Evolutionary conservation across 2,329 filamentous ascomycete genomes (phyloP).

Genomic region (Blumeriella jaapii): DNA sequence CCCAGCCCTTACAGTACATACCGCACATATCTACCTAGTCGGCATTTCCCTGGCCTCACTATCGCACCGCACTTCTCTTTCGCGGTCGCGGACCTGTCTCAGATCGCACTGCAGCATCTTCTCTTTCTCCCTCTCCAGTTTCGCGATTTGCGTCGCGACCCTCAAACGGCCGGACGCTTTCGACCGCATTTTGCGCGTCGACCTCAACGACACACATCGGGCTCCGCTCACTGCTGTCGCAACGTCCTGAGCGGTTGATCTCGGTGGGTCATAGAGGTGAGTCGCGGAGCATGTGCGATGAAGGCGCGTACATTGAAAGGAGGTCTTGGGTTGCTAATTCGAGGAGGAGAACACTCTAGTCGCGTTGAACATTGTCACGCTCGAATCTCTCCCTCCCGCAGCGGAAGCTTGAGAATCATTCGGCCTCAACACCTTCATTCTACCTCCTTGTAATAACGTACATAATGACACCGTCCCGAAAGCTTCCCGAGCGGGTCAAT

Average conservation of each 20-base stretch:
- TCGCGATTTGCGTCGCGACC: conserved; percentile 2
- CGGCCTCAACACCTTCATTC: conserved; percentile 3
- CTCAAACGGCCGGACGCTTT: conserved; percentile 3
- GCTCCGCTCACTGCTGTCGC: conserved; percentile 7
- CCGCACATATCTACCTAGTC: too few species aligned
- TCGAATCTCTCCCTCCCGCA: conserved; percentile 1
- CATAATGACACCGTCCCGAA: conserved; percentile 20
- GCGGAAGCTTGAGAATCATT: conserved; percentile 5
- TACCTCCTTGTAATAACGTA: conserved; percentile 5
- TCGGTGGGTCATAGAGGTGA: conserved; percentile 1
- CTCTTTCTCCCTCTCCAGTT: conserved; percentile 6
- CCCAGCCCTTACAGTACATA: too few species aligned
- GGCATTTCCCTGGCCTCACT: conserved; percentile 12
- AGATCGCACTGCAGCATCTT: conserved; percentile 8
- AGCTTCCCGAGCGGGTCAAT: conserved; percentile 50
- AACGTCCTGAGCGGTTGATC: neutral
- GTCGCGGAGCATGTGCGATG: neutral
- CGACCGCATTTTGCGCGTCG: conserved; percentile 8
- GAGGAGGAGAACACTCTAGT: too few species aligned
- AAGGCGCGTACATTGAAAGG: conserved; percentile 3
- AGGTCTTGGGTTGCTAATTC: too few species aligned
- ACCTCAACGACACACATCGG: conserved; percentile 3
- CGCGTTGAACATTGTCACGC: conserved; percentile 5
- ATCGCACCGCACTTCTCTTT: conserved; percentile 5
- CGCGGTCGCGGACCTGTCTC: conserved; percentile 4